Evolutionary conservation across 2,329 filamentous ascomycete species (phyloP), one percentile per base, ranked within the genome.

Genomic region (Scedosporium aurantiacum): DNA sequence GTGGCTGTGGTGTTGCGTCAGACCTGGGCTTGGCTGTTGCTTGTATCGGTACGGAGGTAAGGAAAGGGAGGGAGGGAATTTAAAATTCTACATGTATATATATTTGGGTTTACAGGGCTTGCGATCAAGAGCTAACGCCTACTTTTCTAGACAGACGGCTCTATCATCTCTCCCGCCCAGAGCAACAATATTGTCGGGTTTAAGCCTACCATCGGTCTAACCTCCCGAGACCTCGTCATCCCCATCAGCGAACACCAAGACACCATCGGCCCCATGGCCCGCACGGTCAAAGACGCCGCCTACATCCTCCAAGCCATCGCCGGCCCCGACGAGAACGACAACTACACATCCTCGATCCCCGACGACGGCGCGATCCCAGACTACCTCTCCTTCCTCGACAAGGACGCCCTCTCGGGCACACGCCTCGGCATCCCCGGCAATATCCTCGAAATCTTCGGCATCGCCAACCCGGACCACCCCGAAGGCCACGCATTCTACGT

Each of bases 191-290:
- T 89, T 3, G 86, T 88, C 0, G 87, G 86, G 0, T 84, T 90
- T 67, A 87, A 86, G 70, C 84, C 86, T 0, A 86, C 85, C 0
- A 82, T 88, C 2, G 87, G 87, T 0, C 73, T 89, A 1, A 87
- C 82, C 0, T 86, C 83, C 4, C 76, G 83, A 23, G 71, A 80
- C 63, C 75, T 87, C 4, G 86, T 89, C 1, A 81, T 90, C 10
- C 87, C 88, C 0, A 83, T 90, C 3, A 82, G 79, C 2, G 71
- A 79, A 37, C 80, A 84, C 65, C 84, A 87, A 66, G 88, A 91
- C 66, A 86, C 82, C 0, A 76, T 89, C 0, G 87, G 88, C 0
- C 78, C 81, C 0, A 83, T 91, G 71, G 82, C 82, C 0, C 78
- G 82, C 23, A 88, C 81, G 0, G 82, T 91, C 2, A 78, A 78